phyloP scores from a whole-genome alignment of 2,329 filamentous ascomycete species.

The Fusarium acutatum region DNA sequence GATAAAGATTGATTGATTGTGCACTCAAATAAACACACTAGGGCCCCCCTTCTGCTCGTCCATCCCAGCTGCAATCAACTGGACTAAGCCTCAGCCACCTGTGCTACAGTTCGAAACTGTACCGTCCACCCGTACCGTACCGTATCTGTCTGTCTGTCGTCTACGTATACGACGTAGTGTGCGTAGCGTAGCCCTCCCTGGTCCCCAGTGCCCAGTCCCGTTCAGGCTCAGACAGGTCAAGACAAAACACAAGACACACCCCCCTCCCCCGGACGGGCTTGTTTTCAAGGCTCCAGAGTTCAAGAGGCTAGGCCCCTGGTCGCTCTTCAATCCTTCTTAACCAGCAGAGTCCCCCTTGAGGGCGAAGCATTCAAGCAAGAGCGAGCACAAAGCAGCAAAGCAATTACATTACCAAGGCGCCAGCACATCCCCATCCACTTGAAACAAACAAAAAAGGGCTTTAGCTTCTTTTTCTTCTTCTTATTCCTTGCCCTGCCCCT shows the following conservation, averaged over 20 bases:
- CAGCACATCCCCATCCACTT: slow-evolving; percentile 32
- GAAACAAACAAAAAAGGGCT: slow-evolving; percentile 22
- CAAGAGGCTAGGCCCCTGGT: slow-evolving; percentile 26
- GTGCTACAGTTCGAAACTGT: slow-evolving; percentile 6
- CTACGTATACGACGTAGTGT: neutral
- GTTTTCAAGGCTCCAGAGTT: slow-evolving; percentile 33
- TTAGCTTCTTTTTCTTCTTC: slow-evolving; percentile 8
- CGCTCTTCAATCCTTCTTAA: slow-evolving; percentile 22
- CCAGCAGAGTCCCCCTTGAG: slow-evolving; percentile 26
- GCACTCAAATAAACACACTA: neutral
- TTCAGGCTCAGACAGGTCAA: neutral
- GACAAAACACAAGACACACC: neutral
- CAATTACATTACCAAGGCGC: slow-evolving; percentile 19
- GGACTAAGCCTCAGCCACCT: slow-evolving; percentile 42
- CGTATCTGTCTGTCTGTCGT: neutral
- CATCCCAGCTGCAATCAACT: slow-evolving; percentile 26
- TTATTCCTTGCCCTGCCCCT: neutral
- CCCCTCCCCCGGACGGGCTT: slow-evolving; percentile 21
- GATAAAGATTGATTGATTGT: neutral
- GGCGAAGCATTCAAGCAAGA: slow-evolving; percentile 14
- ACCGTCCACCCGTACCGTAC: neutral
- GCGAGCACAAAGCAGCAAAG: slow-evolving; percentile 1
- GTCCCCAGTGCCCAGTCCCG: neutral
- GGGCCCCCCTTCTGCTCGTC: neutral
- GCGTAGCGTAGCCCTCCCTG: neutral